Conservation (phyloP, 129 eudicot species). For the Chrysanthemum lavandulifolium region DNA sequence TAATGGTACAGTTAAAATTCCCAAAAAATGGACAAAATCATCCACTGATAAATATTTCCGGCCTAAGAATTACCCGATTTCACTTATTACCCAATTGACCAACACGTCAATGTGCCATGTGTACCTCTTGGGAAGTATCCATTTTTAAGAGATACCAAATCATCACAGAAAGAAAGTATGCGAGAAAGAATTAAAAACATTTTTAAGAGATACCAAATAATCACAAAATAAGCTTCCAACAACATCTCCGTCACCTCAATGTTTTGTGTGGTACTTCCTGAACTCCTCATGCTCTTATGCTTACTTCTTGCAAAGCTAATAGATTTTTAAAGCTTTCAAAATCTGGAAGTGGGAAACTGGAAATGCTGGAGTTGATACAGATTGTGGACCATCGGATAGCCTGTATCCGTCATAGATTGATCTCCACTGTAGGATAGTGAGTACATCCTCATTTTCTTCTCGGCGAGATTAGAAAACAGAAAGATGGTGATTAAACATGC, state of each 20-base stretch:
- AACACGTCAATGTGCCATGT: background rate
- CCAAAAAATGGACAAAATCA: too few species aligned
- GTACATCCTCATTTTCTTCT: constrained; percentile 48
- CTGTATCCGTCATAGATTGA: constrained; percentile 59
- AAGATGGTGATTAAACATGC: constrained; percentile 40
- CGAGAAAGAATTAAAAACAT: background rate
- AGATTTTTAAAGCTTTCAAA: constrained; percentile 62
- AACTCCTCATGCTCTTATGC: too few species aligned
- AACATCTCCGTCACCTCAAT: constrained; percentile 90
- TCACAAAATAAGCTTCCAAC: constrained; percentile 94
- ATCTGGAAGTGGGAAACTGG: constrained; percentile 86
- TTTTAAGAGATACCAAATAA: constrained; percentile 65
- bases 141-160: background rate
- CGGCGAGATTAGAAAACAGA: constrained; percentile 47
- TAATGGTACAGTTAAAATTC: background rate
- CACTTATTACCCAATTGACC: background rate
- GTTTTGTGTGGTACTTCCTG: constrained; percentile 44
- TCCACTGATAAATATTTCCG: too few species aligned
- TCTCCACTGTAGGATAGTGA: constrained; percentile 54
- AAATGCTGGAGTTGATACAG: constrained; percentile 82
- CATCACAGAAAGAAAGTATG: background rate
- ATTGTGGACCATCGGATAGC: constrained; percentile 45
- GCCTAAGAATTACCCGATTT: background rate
- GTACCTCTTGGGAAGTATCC: background rate
- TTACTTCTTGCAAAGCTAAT: constrained; percentile 50